A percentile compares a stretch with the other conserved stretches of the same genome.
These are phyloP conservation scores for Boletus rufocinnamomeus DNA, from an alignment of 768 basidiomycete species.

Conservation along the genomic window DNA sequence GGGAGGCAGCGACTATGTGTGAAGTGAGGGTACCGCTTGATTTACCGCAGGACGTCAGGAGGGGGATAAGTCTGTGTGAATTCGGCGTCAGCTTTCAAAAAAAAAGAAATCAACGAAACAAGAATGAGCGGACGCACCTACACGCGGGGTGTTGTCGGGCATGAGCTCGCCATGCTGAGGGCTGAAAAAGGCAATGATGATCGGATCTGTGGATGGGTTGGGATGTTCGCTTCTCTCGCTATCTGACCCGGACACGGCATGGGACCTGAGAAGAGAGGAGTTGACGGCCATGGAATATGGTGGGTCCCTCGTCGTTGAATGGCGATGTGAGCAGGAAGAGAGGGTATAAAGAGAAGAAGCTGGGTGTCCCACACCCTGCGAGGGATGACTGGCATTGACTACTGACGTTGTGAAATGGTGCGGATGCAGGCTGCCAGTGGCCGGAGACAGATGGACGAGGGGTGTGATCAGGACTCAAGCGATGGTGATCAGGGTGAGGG, in stretches of 20 bases:
- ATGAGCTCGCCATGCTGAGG: conserved; percentile 29
- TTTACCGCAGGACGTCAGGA: conserved; percentile 70
- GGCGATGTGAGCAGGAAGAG: conserved; percentile 19
- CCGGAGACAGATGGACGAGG: conserved; percentile 46
- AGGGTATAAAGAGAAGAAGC: conserved; percentile 19
- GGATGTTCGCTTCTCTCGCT: conserved; percentile 41
- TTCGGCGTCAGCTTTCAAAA: neutral
- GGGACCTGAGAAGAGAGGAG: conserved; percentile 8
- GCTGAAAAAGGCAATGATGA: conserved; percentile 22
- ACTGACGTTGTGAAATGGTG: conserved; percentile 16
- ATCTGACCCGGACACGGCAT: conserved; percentile 23
- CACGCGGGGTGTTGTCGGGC: conserved; percentile 45
- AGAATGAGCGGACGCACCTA: too few species aligned
- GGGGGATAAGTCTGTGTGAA: too few species aligned
- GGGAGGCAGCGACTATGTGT: conserved; percentile 66
- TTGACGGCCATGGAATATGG: neutral
- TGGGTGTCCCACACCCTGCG: conserved; percentile 32
- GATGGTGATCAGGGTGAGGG: conserved; percentile 34
- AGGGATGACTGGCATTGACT: conserved; percentile 43
- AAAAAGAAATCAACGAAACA: too few species aligned
- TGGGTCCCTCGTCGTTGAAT: conserved; percentile 13
- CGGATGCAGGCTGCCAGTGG: conserved; percentile 6
- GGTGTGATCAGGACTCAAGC: conserved; percentile 41
- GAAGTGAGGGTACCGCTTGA: conserved; percentile 61
- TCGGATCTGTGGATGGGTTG: conserved; percentile 37